Conservation (phyloP, 2,329 filamentous ascomycete species). For the Aaosphaeria pasadenensis region DNA sequence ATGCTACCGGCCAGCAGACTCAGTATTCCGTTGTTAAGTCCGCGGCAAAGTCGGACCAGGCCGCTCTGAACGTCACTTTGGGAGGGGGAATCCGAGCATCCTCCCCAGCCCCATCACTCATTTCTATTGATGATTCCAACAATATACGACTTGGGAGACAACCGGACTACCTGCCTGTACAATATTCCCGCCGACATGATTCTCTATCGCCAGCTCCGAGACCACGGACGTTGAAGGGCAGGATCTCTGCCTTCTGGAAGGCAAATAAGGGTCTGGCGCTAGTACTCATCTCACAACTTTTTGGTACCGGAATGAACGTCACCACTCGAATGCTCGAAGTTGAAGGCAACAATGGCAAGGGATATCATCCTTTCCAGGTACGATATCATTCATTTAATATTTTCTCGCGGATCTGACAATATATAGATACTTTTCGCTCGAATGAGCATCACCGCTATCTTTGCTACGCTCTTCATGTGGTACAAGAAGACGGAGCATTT, state of each 20-base stretch:
- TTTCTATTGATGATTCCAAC: constrained; percentile 34
- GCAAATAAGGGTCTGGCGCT: constrained; percentile 70
- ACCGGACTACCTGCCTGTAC: constrained; percentile 13
- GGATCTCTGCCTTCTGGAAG: constrained; percentile 50
- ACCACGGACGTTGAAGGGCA: constrained; percentile 16
- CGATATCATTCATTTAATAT: constrained; percentile 1
- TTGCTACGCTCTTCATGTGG: constrained; percentile 72
- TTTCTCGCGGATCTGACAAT: not conserved
- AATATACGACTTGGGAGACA: constrained; percentile 24
- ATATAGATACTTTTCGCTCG: constrained; percentile 69
- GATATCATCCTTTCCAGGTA: constrained; percentile 76
- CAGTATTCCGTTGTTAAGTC: constrained; percentile 18
- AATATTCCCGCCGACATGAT: constrained; percentile 13
- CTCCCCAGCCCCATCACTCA: constrained; percentile 30
- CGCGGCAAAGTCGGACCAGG: constrained; percentile 25
- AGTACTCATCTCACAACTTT: constrained; percentile 74
- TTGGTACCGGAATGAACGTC: constrained; percentile 83
- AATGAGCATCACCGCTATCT: constrained; percentile 69
- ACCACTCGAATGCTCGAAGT: constrained; percentile 72
- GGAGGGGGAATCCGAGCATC: constrained; percentile 29
- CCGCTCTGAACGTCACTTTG: constrained; percentile 17
- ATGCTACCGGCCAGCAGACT: constrained; percentile 3
- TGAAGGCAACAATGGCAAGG: constrained; percentile 60
- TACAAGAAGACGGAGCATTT: constrained; percentile 64
- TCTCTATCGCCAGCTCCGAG: constrained; percentile 19